phyloP scores from a whole-genome alignment of 441 rosid genomes.

The Adansonia madagascariensis region DNA sequence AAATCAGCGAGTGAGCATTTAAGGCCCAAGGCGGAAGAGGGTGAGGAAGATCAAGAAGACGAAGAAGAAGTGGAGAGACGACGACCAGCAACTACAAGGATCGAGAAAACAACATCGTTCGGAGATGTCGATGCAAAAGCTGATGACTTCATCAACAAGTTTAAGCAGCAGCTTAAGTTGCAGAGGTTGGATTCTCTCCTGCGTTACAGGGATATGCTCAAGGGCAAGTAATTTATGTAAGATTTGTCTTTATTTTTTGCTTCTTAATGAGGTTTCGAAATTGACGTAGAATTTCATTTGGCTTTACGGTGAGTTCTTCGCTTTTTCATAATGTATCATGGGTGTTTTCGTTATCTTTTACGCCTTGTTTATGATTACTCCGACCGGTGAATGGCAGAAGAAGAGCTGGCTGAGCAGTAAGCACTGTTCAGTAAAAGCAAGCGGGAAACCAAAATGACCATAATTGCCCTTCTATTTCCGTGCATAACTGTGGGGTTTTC shows the following conservation, averaged over 20 bases:
- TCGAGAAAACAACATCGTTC: conserved; percentile 41
- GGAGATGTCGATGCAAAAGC: conserved; percentile 80
- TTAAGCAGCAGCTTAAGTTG: conserved; percentile 70
- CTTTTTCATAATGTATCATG: neutral
- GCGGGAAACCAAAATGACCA: neutral
- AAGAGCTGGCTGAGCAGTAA: neutral
- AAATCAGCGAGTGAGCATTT: conserved; percentile 68
- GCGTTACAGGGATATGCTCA: conserved; percentile 61
- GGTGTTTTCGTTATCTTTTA: neutral
- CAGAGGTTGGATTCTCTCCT: conserved; percentile 77
- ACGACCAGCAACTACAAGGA: conserved; percentile 50
- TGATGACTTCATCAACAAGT: conserved; percentile 75
- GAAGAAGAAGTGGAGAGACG: conserved; percentile 48
- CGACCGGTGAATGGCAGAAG: conserved; percentile 12
- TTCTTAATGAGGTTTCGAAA: neutral
- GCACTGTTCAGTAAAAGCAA: neutral
- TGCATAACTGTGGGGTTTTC: neutral
- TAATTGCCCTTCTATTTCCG: neutral
- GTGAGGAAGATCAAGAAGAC: conserved; percentile 39
- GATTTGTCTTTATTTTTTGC: neutral
- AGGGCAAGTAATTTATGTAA: conserved; percentile 25
- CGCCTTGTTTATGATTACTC: neutral
- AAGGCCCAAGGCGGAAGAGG: conserved; percentile 18
- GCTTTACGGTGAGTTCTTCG: too few relatives aligned
- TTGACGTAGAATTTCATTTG: neutral